phyloP scores from a whole-genome alignment of 768 basidiomycete species.

The Hysterangium stoloniferum region DNA sequence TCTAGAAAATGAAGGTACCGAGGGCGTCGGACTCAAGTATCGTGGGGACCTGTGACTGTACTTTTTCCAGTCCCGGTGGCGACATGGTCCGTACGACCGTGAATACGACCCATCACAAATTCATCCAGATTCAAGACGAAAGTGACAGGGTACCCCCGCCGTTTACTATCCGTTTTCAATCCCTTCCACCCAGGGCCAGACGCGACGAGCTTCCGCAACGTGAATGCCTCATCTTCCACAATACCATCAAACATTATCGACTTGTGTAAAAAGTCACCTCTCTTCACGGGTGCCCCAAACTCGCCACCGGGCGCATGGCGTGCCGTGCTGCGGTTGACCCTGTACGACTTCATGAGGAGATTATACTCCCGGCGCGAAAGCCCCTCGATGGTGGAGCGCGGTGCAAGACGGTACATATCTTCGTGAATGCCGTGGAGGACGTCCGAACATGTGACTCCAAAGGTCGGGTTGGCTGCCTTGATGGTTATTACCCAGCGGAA shows the following conservation, averaged over 20 bases:
- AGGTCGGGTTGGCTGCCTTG: slow-evolving; percentile 32
- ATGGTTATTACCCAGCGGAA: slow-evolving; percentile 53
- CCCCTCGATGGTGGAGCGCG: neutral
- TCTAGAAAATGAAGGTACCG: no score
- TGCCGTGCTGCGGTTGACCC: slow-evolving; percentile 57
- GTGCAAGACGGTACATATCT: slow-evolving; percentile 36
- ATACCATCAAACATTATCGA: slow-evolving; percentile 61
- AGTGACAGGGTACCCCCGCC: no score
- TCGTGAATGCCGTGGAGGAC: slow-evolving; percentile 47
- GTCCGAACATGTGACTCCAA: slow-evolving; percentile 63
- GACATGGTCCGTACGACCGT: no score
- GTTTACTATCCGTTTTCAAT: neutral
- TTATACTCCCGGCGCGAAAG: slow-evolving; percentile 37
- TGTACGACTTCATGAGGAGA: slow-evolving; percentile 47
- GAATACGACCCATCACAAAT: no score
- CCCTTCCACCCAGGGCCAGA: slow-evolving; percentile 10
- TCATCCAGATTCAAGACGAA: no score
- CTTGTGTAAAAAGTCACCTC: slow-evolving; percentile 58
- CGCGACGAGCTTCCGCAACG: neutral
- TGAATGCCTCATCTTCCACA: slow-evolving; percentile 29
- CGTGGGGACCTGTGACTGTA: neutral
- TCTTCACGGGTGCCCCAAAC: slow-evolving; percentile 53
- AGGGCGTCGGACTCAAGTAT: no score
- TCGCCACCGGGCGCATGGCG: slow-evolving; percentile 61
- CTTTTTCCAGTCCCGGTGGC: neutral